phyloP scores from a whole-genome alignment of 1,284 basidiomycete species.

The Leccinum solheimii region DNA sequence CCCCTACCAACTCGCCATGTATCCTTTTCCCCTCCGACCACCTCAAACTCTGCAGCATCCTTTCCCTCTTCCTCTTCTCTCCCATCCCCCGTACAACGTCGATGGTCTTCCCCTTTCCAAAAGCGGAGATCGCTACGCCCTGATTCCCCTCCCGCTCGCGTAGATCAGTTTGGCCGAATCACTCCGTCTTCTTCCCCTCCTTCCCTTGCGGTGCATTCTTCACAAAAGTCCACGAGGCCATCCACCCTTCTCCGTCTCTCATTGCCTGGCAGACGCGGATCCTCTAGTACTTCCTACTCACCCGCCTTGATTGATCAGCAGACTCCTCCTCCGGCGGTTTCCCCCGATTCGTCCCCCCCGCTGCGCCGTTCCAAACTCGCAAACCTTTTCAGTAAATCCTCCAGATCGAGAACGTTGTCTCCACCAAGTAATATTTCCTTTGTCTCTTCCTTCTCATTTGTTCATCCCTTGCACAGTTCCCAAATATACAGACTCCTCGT shows the following conservation, averaged over 20 bases:
- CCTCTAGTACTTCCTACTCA: not conserved
- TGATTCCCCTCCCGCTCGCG: not conserved
- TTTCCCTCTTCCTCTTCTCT: not conserved
- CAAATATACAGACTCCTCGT: not conserved
- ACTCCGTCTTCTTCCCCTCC: not conserved
- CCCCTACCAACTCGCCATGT: conserved; percentile 12
- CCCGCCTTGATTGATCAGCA: conserved; percentile 1
- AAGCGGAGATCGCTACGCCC: conserved; percentile 1
- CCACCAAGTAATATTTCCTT: conserved; percentile 14
- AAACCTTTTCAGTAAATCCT: conserved; percentile 23
- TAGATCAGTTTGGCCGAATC: conserved; percentile 15
- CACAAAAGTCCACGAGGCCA: conserved; percentile 3
- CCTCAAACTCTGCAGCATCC: not conserved
- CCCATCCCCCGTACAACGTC: not conserved
- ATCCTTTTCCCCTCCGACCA: conserved; percentile 13
- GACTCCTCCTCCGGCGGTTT: not conserved
- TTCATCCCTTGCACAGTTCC: conserved; percentile 6
- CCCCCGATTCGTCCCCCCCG: conserved; percentile 1
- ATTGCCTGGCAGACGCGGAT: conserved; percentile 12
- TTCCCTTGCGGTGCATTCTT: not conserved
- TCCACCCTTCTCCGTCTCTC: conserved; percentile 12
- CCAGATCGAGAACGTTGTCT: conserved; percentile 21
- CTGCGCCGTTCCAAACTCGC: conserved; percentile 13
- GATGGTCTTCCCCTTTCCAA: conserved; percentile 19
- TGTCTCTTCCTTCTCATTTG: not conserved